Evolutionary conservation across 805 yeast genomes (phyloP).

Genomic region (Spathaspora gorwiae): DNA sequence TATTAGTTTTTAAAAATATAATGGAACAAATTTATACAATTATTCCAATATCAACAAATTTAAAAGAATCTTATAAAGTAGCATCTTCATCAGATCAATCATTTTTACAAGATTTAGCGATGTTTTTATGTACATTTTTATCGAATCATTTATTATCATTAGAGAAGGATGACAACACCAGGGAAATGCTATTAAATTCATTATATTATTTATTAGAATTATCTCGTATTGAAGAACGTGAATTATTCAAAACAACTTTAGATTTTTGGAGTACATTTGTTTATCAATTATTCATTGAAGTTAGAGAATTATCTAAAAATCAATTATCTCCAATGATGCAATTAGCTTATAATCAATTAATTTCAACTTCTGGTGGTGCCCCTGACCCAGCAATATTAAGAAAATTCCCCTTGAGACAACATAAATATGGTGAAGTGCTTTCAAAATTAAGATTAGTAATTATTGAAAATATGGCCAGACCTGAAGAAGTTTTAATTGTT

Average conservation of each 20-base stretch:
- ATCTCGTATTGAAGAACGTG: conserved; percentile 91
- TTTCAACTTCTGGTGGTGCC: conserved; percentile 66
- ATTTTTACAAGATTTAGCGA: conserved; percentile 89
- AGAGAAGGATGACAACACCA: conserved; percentile 45
- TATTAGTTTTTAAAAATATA: conserved; percentile 64
- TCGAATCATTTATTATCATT: conserved; percentile 64
- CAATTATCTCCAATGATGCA: conserved; percentile 78
- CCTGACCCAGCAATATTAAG: conserved; percentile 75
- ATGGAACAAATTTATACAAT: conserved; percentile 66
- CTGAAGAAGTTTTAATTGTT: conserved; percentile 94
- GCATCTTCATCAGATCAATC: conserved; percentile 87
- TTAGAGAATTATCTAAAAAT: conserved; percentile 69
- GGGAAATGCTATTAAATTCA: conserved; percentile 61
- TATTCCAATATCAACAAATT: conserved; percentile 69
- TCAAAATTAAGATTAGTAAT: conserved; percentile 86
- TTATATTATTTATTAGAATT: conserved; percentile 79
- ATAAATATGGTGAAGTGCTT: conserved; percentile 71
- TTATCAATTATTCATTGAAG: conserved; percentile 76
- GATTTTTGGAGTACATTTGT: conserved; percentile 94
- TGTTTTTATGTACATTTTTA: conserved; percentile 84
- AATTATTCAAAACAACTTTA: conserved; percentile 87
- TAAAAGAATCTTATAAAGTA: conserved; percentile 63
- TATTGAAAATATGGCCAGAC: conserved; percentile 96
- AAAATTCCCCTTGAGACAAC: conserved; percentile 81
- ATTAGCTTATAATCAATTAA: conserved; percentile 41